phyloP scores from a whole-genome alignment of 2,329 filamentous ascomycete genomes.

The Colletotrichum sp. region DNA sequence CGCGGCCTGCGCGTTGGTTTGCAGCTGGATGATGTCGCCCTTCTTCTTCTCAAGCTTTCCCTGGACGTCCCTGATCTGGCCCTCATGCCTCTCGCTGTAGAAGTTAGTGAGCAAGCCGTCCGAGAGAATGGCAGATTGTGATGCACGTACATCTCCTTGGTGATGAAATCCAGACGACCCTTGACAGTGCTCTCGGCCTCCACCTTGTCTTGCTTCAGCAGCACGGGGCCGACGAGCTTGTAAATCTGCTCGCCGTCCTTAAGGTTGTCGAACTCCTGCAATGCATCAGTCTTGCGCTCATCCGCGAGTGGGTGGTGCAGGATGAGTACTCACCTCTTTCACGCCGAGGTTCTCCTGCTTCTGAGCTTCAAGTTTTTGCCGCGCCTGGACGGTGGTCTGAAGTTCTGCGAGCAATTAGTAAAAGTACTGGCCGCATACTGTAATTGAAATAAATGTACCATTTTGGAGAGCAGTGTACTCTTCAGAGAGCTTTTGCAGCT shows the following conservation, averaged over 20 bases:
- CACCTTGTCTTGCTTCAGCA: constrained; percentile 91
- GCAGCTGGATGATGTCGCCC: constrained; percentile 62
- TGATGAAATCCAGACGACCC: constrained; percentile 88
- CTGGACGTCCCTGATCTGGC: constrained; percentile 60
- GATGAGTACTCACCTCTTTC: constrained; percentile 64
- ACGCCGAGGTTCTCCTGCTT: constrained; percentile 92
- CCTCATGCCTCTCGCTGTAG: constrained; percentile 46
- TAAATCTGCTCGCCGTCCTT: constrained; percentile 89
- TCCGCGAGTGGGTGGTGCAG: background rate
- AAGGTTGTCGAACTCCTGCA: constrained; percentile 80
- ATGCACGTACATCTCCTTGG: constrained; percentile 81
- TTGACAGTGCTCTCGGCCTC: constrained; percentile 93
- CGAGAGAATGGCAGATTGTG: background rate
- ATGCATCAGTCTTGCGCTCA: background rate
- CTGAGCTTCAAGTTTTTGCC: constrained; percentile 93
- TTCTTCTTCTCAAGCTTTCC: constrained; percentile 64
- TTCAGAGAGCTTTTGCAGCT: constrained; percentile 82
- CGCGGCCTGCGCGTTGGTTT: constrained; percentile 53
- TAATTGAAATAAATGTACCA: constrained; percentile 45
- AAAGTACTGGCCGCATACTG: too few relatives aligned
- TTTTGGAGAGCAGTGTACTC: constrained; percentile 88
- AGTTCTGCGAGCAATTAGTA: constrained; percentile 65
- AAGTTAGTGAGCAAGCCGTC: background rate
- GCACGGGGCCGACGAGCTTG: constrained; percentile 91
- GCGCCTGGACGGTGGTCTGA: constrained; percentile 74